Percentiles rank a stretch among this genome's conserved stretches.
phyloP scores from a whole-genome alignment of 352 stramenopile genomes.

The Phytophthora sp. region DNA sequence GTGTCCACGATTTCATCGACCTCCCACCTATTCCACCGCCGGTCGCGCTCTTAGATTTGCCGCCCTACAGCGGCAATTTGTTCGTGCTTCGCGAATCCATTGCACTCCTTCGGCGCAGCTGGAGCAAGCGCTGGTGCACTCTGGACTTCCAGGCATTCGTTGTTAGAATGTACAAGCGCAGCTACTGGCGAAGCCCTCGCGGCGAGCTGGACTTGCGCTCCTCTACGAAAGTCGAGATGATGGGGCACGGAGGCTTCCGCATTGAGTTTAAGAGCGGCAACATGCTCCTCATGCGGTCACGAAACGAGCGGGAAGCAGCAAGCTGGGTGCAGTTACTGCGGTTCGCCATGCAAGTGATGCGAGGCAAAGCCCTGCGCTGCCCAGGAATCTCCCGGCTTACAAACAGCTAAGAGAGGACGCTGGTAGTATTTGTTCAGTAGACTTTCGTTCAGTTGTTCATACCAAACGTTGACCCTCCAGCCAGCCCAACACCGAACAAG shows the following conservation, averaged over 20 bases:
- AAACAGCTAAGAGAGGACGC: conserved; percentile 14
- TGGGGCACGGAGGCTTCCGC: conserved; percentile 70
- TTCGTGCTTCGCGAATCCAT: conserved; percentile 78
- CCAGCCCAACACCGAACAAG: no score
- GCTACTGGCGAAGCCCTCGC: conserved; percentile 74
- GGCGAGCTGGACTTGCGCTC: conserved; percentile 63
- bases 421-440: conserved; percentile 3
- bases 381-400: conserved; percentile 26
- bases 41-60: conserved; percentile 46
- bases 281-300: conserved; percentile 64
- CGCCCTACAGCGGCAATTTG: conserved; percentile 72
- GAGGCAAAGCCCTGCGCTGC: conserved; percentile 14
- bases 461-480: no score
- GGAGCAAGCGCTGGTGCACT: conserved; percentile 81
- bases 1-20: conserved; percentile 8
- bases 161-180: conserved; percentile 77
- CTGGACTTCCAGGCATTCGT: conserved; percentile 66
- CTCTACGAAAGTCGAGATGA: conserved; percentile 59
- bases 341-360: conserved; percentile 47
- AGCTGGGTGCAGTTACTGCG: conserved; percentile 71
- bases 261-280: conserved; percentile 52
- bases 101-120: conserved; percentile 68
- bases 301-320: conserved; percentile 49
- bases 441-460: conserved; percentile 2
- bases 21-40: conserved; percentile 24